These are phyloP conservation scores for Heliocybe sulcata DNA, from an alignment of 1,284 basidiomycete genomes.

Conservation along the genomic window DNA sequence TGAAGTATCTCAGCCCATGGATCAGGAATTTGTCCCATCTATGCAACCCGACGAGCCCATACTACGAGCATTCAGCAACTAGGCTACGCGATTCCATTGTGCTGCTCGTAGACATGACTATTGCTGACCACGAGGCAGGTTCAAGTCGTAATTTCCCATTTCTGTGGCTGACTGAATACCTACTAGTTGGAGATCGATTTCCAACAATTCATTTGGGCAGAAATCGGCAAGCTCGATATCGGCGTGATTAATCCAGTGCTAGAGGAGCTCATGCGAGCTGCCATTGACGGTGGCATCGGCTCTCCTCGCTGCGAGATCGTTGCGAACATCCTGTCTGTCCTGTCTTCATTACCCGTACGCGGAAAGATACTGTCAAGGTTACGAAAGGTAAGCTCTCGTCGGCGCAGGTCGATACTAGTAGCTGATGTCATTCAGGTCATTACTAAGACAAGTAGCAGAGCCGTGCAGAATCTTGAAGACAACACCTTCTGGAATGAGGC, in stretches of 20 bases:
- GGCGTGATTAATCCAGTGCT: constrained; percentile 64
- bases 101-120: constrained; percentile 67
- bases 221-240: constrained; percentile 63
- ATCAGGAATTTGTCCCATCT: constrained; percentile 72
- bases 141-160: neutral
- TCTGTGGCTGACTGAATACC: neutral
- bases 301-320: constrained; percentile 71
- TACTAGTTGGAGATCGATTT: constrained; percentile 58
- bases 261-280: constrained; percentile 73
- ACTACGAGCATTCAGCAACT: constrained; percentile 65
- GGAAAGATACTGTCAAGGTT: constrained; percentile 73
- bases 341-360: constrained; percentile 73
- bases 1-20: constrained; percentile 85
- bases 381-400: constrained; percentile 50
- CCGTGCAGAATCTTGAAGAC: constrained; percentile 54
- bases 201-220: constrained; percentile 71
- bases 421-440: constrained; percentile 42
- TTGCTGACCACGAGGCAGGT: constrained; percentile 60
- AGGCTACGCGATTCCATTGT: constrained; percentile 75
- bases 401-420: neutral
- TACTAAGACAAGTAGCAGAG: constrained; percentile 62
- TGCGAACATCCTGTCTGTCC: constrained; percentile 64
- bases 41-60: constrained; percentile 55
- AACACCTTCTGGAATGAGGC: constrained; percentile 83
- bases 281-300: constrained; percentile 74